These are phyloP conservation scores for Crotalaria pallida DNA, from an alignment of 306 rosid species.

Conservation along the genomic window DNA sequence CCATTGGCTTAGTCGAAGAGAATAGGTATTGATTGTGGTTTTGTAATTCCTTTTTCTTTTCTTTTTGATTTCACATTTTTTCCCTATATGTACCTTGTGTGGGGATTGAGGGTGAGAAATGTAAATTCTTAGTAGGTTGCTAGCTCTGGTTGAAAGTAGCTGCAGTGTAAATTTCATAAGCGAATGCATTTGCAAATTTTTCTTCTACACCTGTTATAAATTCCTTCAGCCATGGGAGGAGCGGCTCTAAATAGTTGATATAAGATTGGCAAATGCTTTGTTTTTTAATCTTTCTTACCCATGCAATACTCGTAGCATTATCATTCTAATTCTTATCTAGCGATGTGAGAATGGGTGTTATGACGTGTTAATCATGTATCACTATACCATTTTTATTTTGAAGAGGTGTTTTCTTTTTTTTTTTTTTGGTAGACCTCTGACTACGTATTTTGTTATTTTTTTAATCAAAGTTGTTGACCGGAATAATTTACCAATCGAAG, in stretches of 20 bases:
- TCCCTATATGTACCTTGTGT: slow-evolving; percentile 68
- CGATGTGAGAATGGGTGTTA: not conserved
- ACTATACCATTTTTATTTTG: not conserved
- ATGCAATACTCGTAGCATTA: not conserved
- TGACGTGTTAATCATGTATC: not conserved
- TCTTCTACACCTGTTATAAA: slow-evolving; percentile 30
- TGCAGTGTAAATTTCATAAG: slow-evolving; percentile 73
- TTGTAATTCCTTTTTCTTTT: slow-evolving; percentile 23
- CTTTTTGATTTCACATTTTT: slow-evolving; percentile 56
- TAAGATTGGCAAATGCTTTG: slow-evolving; percentile 2
- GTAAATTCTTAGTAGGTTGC: slow-evolving; percentile 83
- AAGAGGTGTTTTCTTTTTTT: no score
- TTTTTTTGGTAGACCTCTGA: not conserved
- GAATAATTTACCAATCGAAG: no score
- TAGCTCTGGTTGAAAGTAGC: slow-evolving; percentile 53
- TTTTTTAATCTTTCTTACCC: not conserved
- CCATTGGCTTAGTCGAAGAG: slow-evolving; percentile 59
- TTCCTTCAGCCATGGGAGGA: slow-evolving; percentile 21
- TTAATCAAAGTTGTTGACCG: no score
- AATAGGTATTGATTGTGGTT: slow-evolving; percentile 67
- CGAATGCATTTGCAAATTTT: slow-evolving; percentile 48
- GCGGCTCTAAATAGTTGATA: slow-evolving; percentile 22
- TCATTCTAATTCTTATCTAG: not conserved
- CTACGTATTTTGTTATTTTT: no score
- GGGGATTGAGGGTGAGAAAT: slow-evolving; percentile 86